These are phyloP conservation scores for Trametopsis cervina DNA, from an alignment of 768 basidiomycete genomes.

Conservation along the genomic window DNA sequence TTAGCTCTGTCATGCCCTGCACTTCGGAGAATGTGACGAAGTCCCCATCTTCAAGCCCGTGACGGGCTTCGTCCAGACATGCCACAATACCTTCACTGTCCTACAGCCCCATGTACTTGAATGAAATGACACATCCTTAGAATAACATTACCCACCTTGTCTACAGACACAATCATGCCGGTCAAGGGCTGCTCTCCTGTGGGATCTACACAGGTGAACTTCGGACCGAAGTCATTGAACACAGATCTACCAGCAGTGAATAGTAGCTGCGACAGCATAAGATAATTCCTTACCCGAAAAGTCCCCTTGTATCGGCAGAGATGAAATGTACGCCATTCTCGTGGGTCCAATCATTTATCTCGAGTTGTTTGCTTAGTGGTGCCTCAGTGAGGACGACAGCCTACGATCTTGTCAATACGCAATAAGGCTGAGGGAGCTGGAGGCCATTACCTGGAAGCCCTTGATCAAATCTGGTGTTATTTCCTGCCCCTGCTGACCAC, in stretches of 20 bases:
- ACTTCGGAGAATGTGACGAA: constrained; percentile 96
- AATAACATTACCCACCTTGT: constrained; percentile 56
- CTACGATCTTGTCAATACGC: constrained; percentile 31
- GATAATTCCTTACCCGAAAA: constrained; percentile 70
- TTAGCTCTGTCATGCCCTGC: constrained; percentile 89
- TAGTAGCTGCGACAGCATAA: background rate
- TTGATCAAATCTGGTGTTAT: constrained; percentile 77
- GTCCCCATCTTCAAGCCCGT: constrained; percentile 98
- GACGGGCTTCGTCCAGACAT: constrained; percentile 93
- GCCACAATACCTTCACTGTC: constrained; percentile 89
- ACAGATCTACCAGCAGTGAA: constrained; percentile 49
- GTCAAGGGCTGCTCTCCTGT: constrained; percentile 92
- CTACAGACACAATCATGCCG: constrained; percentile 96
- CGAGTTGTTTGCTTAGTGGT: constrained; percentile 74
- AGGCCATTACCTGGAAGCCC: constrained; percentile 68
- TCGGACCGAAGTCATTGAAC: constrained; percentile 95
- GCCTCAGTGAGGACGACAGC: constrained; percentile 85
- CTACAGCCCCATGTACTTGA: constrained; percentile 38
- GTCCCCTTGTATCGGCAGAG: constrained; percentile 82
- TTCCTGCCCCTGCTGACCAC: constrained; percentile 67
- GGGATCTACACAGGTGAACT: constrained; percentile 95
- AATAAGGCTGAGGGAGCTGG: background rate
- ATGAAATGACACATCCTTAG: constrained; percentile 1
- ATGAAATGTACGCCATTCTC: constrained; percentile 86
- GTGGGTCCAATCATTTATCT: constrained; percentile 96